Conservation (phyloP, 1,284 basidiomycete species). For the Leccinum griseonigrum region DNA sequence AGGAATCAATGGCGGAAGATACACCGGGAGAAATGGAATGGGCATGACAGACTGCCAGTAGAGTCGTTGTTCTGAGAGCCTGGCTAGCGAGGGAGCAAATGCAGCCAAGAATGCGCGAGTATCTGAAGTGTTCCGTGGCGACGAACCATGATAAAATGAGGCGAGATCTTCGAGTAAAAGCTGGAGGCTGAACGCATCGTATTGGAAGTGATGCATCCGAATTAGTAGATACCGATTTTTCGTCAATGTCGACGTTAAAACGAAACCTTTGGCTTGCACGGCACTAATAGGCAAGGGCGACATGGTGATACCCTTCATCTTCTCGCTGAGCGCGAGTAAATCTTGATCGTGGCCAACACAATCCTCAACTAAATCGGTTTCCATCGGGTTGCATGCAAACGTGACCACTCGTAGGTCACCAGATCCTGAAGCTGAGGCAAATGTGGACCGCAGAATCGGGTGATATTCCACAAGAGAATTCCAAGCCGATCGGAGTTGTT, state of each 20-base stretch:
- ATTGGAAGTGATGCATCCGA: slow-evolving; percentile 50
- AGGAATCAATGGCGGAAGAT: slow-evolving; percentile 33
- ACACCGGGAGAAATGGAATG: slow-evolving; percentile 24
- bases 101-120: slow-evolving; percentile 34
- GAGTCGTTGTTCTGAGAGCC: slow-evolving; percentile 33
- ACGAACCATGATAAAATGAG: slow-evolving; percentile 34
- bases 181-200: slow-evolving; percentile 49
- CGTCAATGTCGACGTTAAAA: slow-evolving; percentile 29
- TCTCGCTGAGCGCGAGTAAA: slow-evolving; percentile 24
- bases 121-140: slow-evolving; percentile 31
- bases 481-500: slow-evolving; percentile 39
- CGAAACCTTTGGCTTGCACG: slow-evolving; percentile 36
- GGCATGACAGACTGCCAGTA: slow-evolving; percentile 43
- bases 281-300: slow-evolving; percentile 35
- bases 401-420: slow-evolving; percentile 38
- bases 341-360: slow-evolving; percentile 24
- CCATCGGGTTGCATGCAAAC: slow-evolving; percentile 31
- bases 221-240: slow-evolving; percentile 37
- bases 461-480: slow-evolving; percentile 35
- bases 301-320: slow-evolving; percentile 36
- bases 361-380: slow-evolving; percentile 10
- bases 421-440: slow-evolving; percentile 32
- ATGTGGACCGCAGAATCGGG: slow-evolving; percentile 45
- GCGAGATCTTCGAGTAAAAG: slow-evolving; percentile 43
- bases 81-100: slow-evolving; percentile 23